Conservation (phyloP, 331 rosid genomes). For the Spiraea crenata region DNA sequence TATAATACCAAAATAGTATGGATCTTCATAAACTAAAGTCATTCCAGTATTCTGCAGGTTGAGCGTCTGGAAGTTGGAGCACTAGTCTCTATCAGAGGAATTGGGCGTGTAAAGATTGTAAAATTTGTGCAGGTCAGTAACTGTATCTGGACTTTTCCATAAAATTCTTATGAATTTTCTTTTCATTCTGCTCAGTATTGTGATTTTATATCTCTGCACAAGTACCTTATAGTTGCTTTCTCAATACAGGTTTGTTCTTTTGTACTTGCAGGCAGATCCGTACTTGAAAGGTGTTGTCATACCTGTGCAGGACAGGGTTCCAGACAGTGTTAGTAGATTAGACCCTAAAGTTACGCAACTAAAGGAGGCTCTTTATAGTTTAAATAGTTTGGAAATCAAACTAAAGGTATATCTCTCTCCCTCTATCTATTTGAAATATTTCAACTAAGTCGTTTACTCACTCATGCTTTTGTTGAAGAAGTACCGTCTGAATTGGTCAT, state of each 20-base stretch:
- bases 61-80: conserved; percentile 49
- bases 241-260: conserved; percentile 3
- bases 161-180: neutral
- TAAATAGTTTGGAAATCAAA: conserved; percentile 52
- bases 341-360: conserved; percentile 34
- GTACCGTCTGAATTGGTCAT: too few relatives aligned
- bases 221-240: neutral
- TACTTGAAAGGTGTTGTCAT: conserved; percentile 39
- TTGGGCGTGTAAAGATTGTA: conserved; percentile 40
- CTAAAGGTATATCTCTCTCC: conserved; percentile 34
- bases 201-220: too few relatives aligned
- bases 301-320: conserved; percentile 30
- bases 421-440: neutral
- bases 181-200: neutral
- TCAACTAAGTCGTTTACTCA: too few relatives aligned
- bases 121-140: conserved; percentile 36
- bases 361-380: conserved; percentile 38
- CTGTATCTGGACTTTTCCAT: neutral
- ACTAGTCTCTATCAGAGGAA: conserved; percentile 48
- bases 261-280: conserved; percentile 39
- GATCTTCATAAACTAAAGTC: conserved; percentile 13
- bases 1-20: neutral
- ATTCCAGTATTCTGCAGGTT: conserved; percentile 37
- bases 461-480: too few relatives aligned
- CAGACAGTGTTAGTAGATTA: conserved; percentile 22